Evolutionary conservation across 2,329 filamentous ascomycete species (phyloP).

Genomic region (Drechslerella dactyloides): DNA sequence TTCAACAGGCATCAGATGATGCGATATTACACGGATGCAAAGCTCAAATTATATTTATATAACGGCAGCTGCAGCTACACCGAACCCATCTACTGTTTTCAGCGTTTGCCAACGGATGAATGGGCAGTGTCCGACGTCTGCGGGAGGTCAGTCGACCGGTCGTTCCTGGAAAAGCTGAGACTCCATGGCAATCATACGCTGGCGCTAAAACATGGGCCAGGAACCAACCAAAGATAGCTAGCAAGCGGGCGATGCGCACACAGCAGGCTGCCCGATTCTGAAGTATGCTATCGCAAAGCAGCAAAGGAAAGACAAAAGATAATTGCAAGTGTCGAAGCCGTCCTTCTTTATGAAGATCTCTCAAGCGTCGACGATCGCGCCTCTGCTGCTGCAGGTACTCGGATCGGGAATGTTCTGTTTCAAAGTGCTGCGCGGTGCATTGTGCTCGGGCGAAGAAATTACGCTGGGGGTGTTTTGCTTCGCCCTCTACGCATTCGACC

Average conservation of each 20-base stretch:
- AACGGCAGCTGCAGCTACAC: background rate
- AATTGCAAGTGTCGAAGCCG: background rate
- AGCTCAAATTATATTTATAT: background rate
- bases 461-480: conserved; percentile 32
- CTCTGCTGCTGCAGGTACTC: background rate
- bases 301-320: background rate
- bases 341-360: conserved; percentile 6
- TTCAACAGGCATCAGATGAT: background rate
- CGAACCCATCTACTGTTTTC: conserved; percentile 19
- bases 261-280: background rate
- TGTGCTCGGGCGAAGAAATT: conserved; percentile 36
- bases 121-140: background rate
- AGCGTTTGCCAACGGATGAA: conserved; percentile 41
- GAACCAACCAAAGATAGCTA: background rate
- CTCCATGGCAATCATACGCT: conserved; percentile 35
- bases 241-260: background rate
- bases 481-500: conserved; percentile 7
- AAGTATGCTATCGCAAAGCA: background rate
- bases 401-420: conserved; percentile 40
- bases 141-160: conserved; percentile 14
- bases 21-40: background rate
- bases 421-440: conserved; percentile 24
- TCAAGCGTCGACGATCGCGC: background rate
- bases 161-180: conserved; percentile 22
- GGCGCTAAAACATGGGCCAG: conserved; percentile 27